phyloP scores from a whole-genome alignment of 345 rosid genomes.

The Melastoma malabathricum region DNA sequence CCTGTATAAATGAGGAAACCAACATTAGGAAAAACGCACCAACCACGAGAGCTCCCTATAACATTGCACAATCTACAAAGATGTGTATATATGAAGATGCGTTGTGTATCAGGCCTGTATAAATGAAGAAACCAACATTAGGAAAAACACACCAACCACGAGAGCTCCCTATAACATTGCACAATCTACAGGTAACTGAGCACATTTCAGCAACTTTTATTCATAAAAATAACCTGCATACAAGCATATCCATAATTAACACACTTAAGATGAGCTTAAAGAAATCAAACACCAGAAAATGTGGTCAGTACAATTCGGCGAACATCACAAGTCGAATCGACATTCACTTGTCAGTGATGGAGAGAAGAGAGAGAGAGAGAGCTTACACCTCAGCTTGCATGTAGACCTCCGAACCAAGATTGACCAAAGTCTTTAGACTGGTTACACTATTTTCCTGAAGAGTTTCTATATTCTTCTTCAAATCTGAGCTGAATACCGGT shows the following conservation, averaged over 20 bases:
- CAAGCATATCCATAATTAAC: no score
- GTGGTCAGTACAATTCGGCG: no score
- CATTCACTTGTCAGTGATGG: background rate
- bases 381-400: slow-evolving; percentile 93
- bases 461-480: slow-evolving; percentile 57
- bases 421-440: slow-evolving; percentile 77
- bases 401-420: slow-evolving; percentile 93
- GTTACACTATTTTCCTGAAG: slow-evolving; percentile 66
- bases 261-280: no score
- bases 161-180: no score
- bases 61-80: no score
- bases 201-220: no score
- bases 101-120: slow-evolving; percentile 55
- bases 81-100: slow-evolving; percentile 56
- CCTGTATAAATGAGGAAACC: slow-evolving; percentile 21
- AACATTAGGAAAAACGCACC: background rate
- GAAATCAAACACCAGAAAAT: no score
- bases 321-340: background rate
- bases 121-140: slow-evolving; percentile 3
- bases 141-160: background rate
- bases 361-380: slow-evolving; percentile 4
- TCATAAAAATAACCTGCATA: no score
- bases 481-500: slow-evolving; percentile 48
- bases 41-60: background rate
- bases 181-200: no score